These are phyloP conservation scores for Arthrocladium fulminans DNA, from an alignment of 2,329 filamentous ascomycete species.

Conservation along the genomic window DNA sequence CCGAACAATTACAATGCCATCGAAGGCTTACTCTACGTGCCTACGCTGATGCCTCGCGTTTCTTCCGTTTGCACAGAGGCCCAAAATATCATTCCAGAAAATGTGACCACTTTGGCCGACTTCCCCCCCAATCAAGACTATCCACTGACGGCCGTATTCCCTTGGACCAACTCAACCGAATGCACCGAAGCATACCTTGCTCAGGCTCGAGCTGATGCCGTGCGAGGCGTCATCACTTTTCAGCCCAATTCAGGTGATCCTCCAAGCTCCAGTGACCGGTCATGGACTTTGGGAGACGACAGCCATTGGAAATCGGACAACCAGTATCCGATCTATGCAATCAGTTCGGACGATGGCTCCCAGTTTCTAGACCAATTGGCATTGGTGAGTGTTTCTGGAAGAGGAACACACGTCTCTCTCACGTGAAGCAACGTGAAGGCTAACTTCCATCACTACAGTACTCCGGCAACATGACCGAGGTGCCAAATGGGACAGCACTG, in stretches of 20 bases:
- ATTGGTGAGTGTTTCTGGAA: too few relatives aligned
- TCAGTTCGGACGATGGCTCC: conserved; percentile 59
- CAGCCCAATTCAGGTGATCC: conserved; percentile 49
- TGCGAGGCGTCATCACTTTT: conserved; percentile 53
- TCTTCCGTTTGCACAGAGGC: conserved; percentile 57
- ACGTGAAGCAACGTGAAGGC: too few relatives aligned
- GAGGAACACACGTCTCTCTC: too few relatives aligned
- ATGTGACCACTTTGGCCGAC: conserved; percentile 64
- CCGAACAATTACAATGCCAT: conserved; percentile 54
- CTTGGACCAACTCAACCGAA: conserved; percentile 62
- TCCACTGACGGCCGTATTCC: conserved; percentile 70
- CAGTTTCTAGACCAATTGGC: conserved; percentile 63
- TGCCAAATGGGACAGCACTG: conserved; percentile 26
- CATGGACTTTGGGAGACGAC: conserved; percentile 63
- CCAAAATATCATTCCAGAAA: conserved; percentile 58
- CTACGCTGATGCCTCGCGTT: conserved; percentile 48
- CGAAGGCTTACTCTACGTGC: conserved; percentile 77
- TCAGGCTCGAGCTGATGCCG: conserved; percentile 50
- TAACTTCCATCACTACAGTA: too few relatives aligned
- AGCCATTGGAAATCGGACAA: conserved; percentile 63
- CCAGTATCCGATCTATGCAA: conserved; percentile 72
- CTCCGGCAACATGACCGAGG: conserved; percentile 59
- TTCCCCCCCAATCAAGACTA: conserved; percentile 57
- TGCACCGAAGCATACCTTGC: conserved; percentile 68
- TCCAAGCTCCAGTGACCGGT: conserved; percentile 53